Evolutionary conservation across 495 filamentous ascomycete genomes (phyloP).

Genomic region (Penicillium turbatum): DNA sequence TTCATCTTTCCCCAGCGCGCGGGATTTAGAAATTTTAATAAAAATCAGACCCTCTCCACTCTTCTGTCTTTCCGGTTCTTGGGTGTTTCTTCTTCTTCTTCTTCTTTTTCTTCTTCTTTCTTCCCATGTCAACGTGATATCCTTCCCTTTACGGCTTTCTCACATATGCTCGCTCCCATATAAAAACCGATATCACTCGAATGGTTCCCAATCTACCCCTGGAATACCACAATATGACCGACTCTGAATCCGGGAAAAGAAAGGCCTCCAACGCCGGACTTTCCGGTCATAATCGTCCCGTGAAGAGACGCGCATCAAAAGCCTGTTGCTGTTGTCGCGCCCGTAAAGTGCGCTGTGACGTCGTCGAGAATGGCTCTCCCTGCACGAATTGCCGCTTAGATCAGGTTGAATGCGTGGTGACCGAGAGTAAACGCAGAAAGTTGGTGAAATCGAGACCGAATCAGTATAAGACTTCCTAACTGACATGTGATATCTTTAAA

Average conservation of each 20-base stretch:
- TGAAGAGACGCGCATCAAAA: slow-evolving; percentile 80
- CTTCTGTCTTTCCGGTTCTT: slow-evolving; percentile 8
- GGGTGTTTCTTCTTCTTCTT: slow-evolving; percentile 1
- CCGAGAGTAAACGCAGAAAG: slow-evolving; percentile 87
- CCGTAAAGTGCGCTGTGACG: slow-evolving; percentile 91
- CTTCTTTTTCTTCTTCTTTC: neutral
- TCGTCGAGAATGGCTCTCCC: slow-evolving; percentile 78
- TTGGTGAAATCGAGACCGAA: slow-evolving; percentile 21
- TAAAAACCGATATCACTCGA: neutral
- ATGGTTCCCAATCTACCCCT: slow-evolving; percentile 11
- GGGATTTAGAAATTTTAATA: slow-evolving; percentile 14
- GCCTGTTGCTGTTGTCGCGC: slow-evolving; percentile 83
- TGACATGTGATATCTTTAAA: slow-evolving; percentile 13
- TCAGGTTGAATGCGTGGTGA: slow-evolving; percentile 82
- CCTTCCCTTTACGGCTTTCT: neutral
- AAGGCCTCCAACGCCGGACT: slow-evolving; percentile 42
- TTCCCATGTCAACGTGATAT: slow-evolving; percentile 4
- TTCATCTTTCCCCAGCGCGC: slow-evolving; percentile 19
- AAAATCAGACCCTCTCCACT: slow-evolving; percentile 30
- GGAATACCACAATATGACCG: slow-evolving; percentile 28
- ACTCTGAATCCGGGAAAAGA: slow-evolving; percentile 39
- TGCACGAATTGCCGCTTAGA: slow-evolving; percentile 89
- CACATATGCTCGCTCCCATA: slow-evolving; percentile 1
- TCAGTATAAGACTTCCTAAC: slow-evolving; percentile 2
- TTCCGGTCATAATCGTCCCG: slow-evolving; percentile 46